Evolutionary conservation across 352 stramenopile species (phyloP).

Genomic region (Globisporangium paroecandrum): DNA sequence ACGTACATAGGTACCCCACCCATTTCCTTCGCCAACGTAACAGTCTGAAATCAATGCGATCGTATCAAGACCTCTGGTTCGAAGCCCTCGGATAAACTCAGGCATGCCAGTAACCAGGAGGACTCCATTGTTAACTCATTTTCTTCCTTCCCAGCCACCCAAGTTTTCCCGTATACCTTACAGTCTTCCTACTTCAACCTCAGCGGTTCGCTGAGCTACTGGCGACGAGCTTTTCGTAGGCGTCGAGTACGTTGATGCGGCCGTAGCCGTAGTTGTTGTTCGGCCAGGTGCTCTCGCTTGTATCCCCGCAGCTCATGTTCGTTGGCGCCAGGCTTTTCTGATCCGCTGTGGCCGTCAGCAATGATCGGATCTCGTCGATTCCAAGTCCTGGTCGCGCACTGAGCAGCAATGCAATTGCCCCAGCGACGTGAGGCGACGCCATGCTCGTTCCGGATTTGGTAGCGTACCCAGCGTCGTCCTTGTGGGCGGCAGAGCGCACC

Average conservation of each 20-base stretch:
- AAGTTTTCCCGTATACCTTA: background rate
- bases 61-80: background rate
- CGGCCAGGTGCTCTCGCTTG: slow-evolving; percentile 12
- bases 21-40: background rate
- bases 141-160: background rate
- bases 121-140: background rate
- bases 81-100: no score
- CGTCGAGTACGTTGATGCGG: slow-evolving; percentile 21
- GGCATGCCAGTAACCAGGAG: no score
- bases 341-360: slow-evolving; percentile 18
- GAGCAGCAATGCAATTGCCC: slow-evolving; percentile 47
- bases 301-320: slow-evolving; percentile 13
- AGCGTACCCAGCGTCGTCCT: slow-evolving; percentile 30
- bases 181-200: background rate
- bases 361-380: slow-evolving; percentile 22
- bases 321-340: slow-evolving; percentile 7
- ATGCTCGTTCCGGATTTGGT: slow-evolving; percentile 57
- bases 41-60: background rate
- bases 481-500: slow-evolving; percentile 38
- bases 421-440: slow-evolving; percentile 43
- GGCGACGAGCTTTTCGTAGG: slow-evolving; percentile 8
- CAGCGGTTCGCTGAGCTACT: background rate
- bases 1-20: background rate
- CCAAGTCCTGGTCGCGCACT: slow-evolving; percentile 29
- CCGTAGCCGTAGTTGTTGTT: slow-evolving; percentile 28